Base-by-base conservation (phyloP, 345 rosid species). In the Euclidium syriacum region DNA sequence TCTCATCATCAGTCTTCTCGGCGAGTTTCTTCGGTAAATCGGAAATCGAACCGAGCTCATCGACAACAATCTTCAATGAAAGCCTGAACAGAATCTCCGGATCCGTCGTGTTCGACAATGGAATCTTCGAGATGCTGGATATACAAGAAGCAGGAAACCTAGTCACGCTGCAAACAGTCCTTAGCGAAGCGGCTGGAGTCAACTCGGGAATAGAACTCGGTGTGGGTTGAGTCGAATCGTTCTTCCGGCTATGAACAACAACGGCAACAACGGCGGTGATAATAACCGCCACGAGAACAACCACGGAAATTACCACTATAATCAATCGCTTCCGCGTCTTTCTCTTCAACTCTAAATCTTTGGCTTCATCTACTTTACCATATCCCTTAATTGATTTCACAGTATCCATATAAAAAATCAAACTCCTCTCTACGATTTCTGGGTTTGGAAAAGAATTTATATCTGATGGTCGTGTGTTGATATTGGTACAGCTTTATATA, bases 341-440 rank as follows among this genome's bases (percentile, higher is more conserved):
- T 26, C 44, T 65, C 38, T 73, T 75, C 78, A 73, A 82, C 10
- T 81, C 82, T 39, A 46, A 72, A 55, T 86, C 71, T 59, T 87
- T 79, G 0, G 50, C 48, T 62, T 71, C 83, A 6, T 88, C 84
- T 0, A 91, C 90, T 67, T 91, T 86, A 7, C 85, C 95, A 43
- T 92, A 92, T 20, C 95, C 89, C 35, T 79, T 86, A 67, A 84
- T 76, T 35, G 88, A 89, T 4, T 81, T 85, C 46, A 82, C 62
- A 1, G 81, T 33, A 17, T 89, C 91, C 96, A 91, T 87, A 12
- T 6, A 33, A 33, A 43, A 25, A 6, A 32, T 18, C 39, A 46
- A 34, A 32, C 2, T 27, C 32, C 29, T 35, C 47, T 46, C 10
- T 42, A 32, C 15, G 61, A 14, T 47, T 67, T 24, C 29, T 3